Base-by-base conservation (phyloP, 768 basidiomycete genomes). In the Russula foetens region DNA sequence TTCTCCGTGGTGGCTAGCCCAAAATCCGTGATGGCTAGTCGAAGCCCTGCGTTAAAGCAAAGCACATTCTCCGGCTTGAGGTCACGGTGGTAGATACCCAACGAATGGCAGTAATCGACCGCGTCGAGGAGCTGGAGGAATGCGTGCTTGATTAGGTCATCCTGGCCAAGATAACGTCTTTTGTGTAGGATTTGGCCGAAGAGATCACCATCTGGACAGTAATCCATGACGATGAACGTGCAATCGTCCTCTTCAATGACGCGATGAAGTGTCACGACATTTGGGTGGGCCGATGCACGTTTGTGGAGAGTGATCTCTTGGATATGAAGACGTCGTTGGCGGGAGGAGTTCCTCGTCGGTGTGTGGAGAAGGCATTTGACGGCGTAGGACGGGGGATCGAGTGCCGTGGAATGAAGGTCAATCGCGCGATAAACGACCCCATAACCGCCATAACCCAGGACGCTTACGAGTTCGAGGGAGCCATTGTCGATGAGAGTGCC, bases 1-100 rank as follows among this genome's bases (percentile, higher is more conserved):
- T 81, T 83, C 64, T 96, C 92, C 23, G 88, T 88, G 5, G 95
- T 97, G 2, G 95, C 88, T 7, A 98, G 81, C 24, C 96, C 96
- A 72, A 98, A 98, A 75, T 98, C 96, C 39, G 94, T 95, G 63
- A 98, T 82, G 53, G 90, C 86, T 54, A 97, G 82, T 53, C 83
- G 79, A 65, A 80, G 76, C 50, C 93, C 94, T 64, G 80, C 74
- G 71, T 86, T 80, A 76, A 86, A 88, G 73, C 92, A 95, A 48
- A 98, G 78, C 59, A 97, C 84, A 71, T 92, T 97, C 76, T 99
- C 96, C 5, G 96, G 96, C 78, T 98, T 99, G 69, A 99, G 76
- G 72, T 98, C 96, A 47, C 96, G 90, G 72, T 98, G 96, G 76
- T 90, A 96, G 68, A 99, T 92, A 47, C 91, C 91, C 50, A 90